Percentiles rank a stretch among this genome's conserved stretches.
phyloP scores from a whole-genome alignment of 192 early-diverging fungal species.

The Geosiphon pyriformis region DNA sequence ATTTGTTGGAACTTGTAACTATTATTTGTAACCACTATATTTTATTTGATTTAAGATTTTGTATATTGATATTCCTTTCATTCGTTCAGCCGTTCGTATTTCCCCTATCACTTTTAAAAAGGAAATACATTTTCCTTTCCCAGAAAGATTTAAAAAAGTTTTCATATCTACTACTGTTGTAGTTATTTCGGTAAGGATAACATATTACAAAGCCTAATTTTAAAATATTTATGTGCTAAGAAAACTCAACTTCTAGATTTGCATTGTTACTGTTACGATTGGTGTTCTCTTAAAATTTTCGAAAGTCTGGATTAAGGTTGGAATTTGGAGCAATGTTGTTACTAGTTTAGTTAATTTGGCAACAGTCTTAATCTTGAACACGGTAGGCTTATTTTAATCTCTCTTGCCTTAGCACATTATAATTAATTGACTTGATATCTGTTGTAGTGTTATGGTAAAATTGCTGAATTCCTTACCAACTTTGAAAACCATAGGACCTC shows the following conservation, averaged over 20 bases:
- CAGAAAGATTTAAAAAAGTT: conserved; percentile 31
- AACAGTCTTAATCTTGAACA: conserved; percentile 51
- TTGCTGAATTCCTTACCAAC: conserved; percentile 36
- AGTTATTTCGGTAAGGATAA: conserved; percentile 33
- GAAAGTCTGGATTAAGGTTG: conserved; percentile 19
- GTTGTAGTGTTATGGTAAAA: conserved; percentile 4
- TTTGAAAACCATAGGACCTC: conserved; percentile 45
- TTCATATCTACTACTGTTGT: conserved; percentile 39
- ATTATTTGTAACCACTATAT: not conserved
- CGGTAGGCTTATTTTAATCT: conserved; percentile 30
- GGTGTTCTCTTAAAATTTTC: conserved; percentile 32
- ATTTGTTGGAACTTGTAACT: conserved; percentile 45
- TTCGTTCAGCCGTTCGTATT: conserved; percentile 21
- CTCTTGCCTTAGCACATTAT: conserved; percentile 10
- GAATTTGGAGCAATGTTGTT: conserved; percentile 28
- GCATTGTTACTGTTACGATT: conserved; percentile 42
- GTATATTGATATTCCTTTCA: not conserved
- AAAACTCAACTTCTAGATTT: no score
- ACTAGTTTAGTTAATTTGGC: conserved; percentile 43
- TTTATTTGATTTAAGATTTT: not conserved
- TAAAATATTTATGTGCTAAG: no score
- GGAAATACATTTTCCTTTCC: conserved; percentile 43
- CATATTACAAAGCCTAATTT: not conserved
- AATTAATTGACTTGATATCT: conserved; percentile 16
- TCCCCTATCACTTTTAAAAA: conserved; percentile 49